Evolutionary conservation across 176 grass and related monocot genomes (phyloP).

Genomic region (sorghum (Sorghum bicolor)): Sorghum_bicolor_NCBIv3 NC_012877.2:770001-770500

Average conservation of each 20-base stretch:
- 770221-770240: conserved; percentile 31
- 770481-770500: conserved; percentile 56
- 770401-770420: conserved; percentile 33
- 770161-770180: conserved; percentile 49
- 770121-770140: conserved; percentile 49
- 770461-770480: conserved; percentile 43
- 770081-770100: conserved; percentile 16
- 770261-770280: conserved; percentile 17
- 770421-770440: conserved; percentile 34
- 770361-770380: conserved; percentile 34
- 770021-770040: not conserved
- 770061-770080: conserved; percentile 55
- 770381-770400: conserved; percentile 44
- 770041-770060: conserved; percentile 20
- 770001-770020: not conserved
- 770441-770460: not conserved
- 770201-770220: not conserved
- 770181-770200: conserved; percentile 9
- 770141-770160: conserved; percentile 47
- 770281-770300: not conserved
- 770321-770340: conserved; percentile 28
- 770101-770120: not conserved
- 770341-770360: conserved; percentile 35
- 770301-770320: not conserved
- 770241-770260: conserved; percentile 57